These are phyloP conservation scores for Pseudogymnoascus sp. DNA, from an alignment of 2,329 filamentous ascomycete genomes.

Conservation along the genomic window DNA sequence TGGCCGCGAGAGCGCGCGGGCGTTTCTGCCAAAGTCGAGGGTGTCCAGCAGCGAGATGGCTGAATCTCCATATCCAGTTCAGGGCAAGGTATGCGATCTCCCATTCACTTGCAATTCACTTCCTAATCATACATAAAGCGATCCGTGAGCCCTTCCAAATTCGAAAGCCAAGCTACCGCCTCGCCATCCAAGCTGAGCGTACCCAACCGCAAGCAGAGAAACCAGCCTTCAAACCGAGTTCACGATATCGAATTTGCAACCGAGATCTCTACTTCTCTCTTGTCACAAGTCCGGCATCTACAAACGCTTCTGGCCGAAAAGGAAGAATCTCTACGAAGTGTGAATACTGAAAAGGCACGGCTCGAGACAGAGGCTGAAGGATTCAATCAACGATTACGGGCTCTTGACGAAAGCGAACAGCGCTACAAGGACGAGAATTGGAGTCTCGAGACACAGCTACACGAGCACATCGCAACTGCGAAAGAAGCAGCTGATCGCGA, in stretches of 20 bases:
- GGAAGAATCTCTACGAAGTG: conserved; percentile 72
- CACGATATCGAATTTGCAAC: conserved; percentile 98
- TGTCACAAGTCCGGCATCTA: conserved; percentile 86
- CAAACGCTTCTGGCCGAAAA: conserved; percentile 78
- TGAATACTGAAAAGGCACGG: conserved; percentile 64
- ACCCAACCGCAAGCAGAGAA: conserved; percentile 79
- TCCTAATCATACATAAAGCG: conserved; percentile 38
- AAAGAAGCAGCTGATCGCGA: conserved; percentile 75
- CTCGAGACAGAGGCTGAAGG: conserved; percentile 76
- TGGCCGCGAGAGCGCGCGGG: conserved; percentile 77
- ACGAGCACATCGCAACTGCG: conserved; percentile 65
- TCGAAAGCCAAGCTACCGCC: conserved; percentile 72
- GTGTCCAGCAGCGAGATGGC: conserved; percentile 59
- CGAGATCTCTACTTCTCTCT: conserved; percentile 88
- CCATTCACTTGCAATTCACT: conserved; percentile 6
- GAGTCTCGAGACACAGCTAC: conserved; percentile 87
- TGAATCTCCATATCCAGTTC: conserved; percentile 36
- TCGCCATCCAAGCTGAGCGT: conserved; percentile 86
- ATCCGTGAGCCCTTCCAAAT: conserved; percentile 64
- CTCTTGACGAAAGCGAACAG: conserved; percentile 86
- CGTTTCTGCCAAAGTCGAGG: conserved; percentile 77
- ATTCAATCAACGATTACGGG: conserved; percentile 69
- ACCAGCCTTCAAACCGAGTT: conserved; percentile 77
- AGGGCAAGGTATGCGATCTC: conserved; percentile 35
- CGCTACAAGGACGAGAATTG: conserved; percentile 98